phyloP scores from a whole-genome alignment of 306 rosid genomes.

The Hylodesmum podocarpum region DNA sequence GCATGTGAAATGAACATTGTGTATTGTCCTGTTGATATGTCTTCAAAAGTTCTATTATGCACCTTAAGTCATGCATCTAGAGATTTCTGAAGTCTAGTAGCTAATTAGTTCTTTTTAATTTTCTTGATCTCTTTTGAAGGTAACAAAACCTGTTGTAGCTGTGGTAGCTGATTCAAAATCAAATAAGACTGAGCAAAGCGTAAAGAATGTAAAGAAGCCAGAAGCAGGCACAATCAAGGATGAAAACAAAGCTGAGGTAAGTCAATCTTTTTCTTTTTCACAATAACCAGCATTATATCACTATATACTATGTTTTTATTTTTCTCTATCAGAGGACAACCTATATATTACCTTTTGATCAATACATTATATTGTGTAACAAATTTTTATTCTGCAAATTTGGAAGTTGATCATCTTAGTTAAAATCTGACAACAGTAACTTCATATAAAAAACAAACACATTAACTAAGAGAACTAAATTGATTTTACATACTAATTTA shows the following conservation, averaged over 20 bases:
- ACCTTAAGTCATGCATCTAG: neutral
- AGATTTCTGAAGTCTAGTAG: constrained; percentile 5
- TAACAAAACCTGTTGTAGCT: constrained; percentile 41
- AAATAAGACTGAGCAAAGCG: constrained; percentile 54
- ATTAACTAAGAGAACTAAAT: neutral
- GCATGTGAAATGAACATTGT: constrained; percentile 6
- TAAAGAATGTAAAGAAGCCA: constrained; percentile 52
- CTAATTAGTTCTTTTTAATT: neutral
- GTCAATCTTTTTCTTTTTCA: neutral
- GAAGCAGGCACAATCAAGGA: constrained; percentile 42
- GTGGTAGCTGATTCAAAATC: constrained; percentile 56
- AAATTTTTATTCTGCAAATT: neutral
- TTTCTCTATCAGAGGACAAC: neutral
- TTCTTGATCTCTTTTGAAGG: constrained; percentile 39
- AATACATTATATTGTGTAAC: neutral
- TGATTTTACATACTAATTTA: constrained; percentile 9
- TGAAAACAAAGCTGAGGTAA: constrained; percentile 65
- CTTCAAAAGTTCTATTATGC: constrained; percentile 5
- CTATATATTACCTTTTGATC: neutral
- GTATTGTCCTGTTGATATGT: neutral
- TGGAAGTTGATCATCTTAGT: constrained; percentile 4
- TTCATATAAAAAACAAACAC: neutral
- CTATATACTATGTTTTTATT: constrained; percentile 7
- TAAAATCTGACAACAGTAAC: neutral
- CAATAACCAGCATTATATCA: neutral